Evolutionary conservation across 768 basidiomycete species (phyloP).

Genomic region (Tylopilus balloui): DNA sequence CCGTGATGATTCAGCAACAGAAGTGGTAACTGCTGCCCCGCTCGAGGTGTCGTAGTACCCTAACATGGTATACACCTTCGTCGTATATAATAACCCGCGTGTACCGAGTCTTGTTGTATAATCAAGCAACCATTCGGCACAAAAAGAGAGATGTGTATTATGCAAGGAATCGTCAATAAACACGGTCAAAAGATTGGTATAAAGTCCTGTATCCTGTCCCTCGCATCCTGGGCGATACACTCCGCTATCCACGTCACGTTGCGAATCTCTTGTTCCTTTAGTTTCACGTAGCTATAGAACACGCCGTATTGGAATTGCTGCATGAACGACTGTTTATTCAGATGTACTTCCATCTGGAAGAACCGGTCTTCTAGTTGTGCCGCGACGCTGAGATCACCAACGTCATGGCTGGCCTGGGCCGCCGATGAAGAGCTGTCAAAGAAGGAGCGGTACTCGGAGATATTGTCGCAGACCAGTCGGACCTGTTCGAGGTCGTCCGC

Average conservation of each 20-base stretch:
- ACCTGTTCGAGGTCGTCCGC: constrained; percentile 97
- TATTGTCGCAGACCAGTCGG: constrained; percentile 76
- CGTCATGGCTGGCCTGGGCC: constrained; percentile 32
- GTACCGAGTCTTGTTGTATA: not conserved
- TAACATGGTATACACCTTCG: not conserved
- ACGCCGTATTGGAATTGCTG: constrained; percentile 96
- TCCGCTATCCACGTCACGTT: constrained; percentile 94
- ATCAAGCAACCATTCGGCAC: not conserved
- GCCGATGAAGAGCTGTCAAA: constrained; percentile 55
- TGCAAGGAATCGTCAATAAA: constrained; percentile 3
- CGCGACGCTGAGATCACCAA: constrained; percentile 46
- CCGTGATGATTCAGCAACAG: not conserved
- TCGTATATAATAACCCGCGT: not conserved
- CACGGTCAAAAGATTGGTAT: constrained; percentile 76
- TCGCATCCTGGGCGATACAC: constrained; percentile 96
- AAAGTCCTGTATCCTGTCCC: constrained; percentile 92
- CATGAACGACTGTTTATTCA: constrained; percentile 93
- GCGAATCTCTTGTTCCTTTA: constrained; percentile 88
- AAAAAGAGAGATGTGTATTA: constrained; percentile 1
- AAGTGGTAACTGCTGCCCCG: not conserved
- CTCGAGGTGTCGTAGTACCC: constrained; percentile 5
- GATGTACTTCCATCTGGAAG: constrained; percentile 87
- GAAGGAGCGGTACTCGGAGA: constrained; percentile 88
- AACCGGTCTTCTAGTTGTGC: constrained; percentile 88
- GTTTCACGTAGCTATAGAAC: constrained; percentile 88